Evolutionary conservation across 1,284 basidiomycete species (phyloP).

Genomic region (Coriolopsis trogii): DNA sequence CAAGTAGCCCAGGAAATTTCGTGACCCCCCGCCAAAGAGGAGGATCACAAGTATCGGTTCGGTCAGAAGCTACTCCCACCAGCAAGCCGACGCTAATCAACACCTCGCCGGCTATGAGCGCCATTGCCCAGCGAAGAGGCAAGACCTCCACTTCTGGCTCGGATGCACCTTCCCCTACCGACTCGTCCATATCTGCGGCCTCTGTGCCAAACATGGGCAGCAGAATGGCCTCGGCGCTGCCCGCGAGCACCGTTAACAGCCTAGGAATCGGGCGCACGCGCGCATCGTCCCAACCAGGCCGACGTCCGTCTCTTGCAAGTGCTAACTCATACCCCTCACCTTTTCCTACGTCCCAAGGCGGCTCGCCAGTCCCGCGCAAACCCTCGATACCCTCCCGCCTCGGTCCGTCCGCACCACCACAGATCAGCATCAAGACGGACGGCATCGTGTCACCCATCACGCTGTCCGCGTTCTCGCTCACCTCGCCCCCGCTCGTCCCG

Average conservation of each 20-base stretch:
- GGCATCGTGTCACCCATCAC: constrained; percentile 44
- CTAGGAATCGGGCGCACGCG: constrained; percentile 52
- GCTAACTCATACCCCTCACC: constrained; percentile 27
- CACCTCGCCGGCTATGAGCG: constrained; percentile 60
- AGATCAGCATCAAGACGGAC: constrained; percentile 56
- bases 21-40: constrained; percentile 53
- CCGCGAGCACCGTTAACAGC: constrained; percentile 39
- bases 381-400: constrained; percentile 61
- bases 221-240: constrained; percentile 44
- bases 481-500: constrained; percentile 46
- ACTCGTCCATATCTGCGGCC: constrained; percentile 51
- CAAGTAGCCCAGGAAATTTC: constrained; percentile 38
- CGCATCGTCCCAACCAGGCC: constrained; percentile 70
- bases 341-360: constrained; percentile 40
- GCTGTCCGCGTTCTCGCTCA: constrained; percentile 25
- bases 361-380: constrained; percentile 49
- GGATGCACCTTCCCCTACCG: constrained; percentile 57
- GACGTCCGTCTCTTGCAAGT: constrained; percentile 53
- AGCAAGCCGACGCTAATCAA: constrained; percentile 51
- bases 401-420: constrained; percentile 48
- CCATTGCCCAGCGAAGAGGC: constrained; percentile 68
- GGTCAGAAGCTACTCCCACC: constrained; percentile 42
- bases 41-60: constrained; percentile 48
- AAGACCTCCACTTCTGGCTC: constrained; percentile 53
- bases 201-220: constrained; percentile 41